Base-by-base conservation (phyloP, 225 moss, liverwort and hornwort species). In the Rhytidiadelphus loreus region DNA sequence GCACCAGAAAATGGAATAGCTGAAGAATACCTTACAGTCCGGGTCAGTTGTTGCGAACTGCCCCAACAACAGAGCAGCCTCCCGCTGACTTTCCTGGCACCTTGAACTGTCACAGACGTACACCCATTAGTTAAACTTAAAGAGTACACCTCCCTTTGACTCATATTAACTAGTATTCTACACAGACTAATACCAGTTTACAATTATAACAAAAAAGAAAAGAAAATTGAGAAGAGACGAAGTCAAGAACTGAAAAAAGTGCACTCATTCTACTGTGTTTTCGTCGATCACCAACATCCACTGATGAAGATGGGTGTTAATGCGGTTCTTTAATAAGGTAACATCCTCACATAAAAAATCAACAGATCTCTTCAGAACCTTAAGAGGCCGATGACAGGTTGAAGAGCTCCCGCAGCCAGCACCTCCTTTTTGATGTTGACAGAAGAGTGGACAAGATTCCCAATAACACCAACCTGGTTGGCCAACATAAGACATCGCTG, bases 11-110 rank as follows among this genome's bases (percentile, higher is more conserved):
- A 76, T 41, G 23, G 39, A 75, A 56, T 57, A 82, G 64, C 52
- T 66, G 22, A 64, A 48, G 43, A 80, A 41, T 56, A 98, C 98
- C 98, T 98, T 98, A 92, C 98, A 98, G 85, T 98, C 98, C 21
- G 98, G 96, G 86, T 98, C 98, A 58, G 98, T 98, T 90, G 98
- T 98, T 39, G 98, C 98, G 87, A 98, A 98, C 89, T 98, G 98
- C 24, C 98, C 98, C 78, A 98, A 90, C 85, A 98, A 90, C 83
- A 98, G 92, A 83, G 98, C 98, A 84, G 98, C 98, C 89, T 98
- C 98, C 57, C 98, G 93, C 91, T 98, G 98, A 90, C 98, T 98
- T 92, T 98, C 98, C 87, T 95, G 97, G 80, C 98, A 98, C 85
- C 96, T 96, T 76, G 98, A 98, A 92, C 98, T 98, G 91, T 80